Evolutionary conservation across 306 rosid species (phyloP), one percentile per base, ranked within the genome.

Genomic region (Lathyrus oleraceus): DNA sequence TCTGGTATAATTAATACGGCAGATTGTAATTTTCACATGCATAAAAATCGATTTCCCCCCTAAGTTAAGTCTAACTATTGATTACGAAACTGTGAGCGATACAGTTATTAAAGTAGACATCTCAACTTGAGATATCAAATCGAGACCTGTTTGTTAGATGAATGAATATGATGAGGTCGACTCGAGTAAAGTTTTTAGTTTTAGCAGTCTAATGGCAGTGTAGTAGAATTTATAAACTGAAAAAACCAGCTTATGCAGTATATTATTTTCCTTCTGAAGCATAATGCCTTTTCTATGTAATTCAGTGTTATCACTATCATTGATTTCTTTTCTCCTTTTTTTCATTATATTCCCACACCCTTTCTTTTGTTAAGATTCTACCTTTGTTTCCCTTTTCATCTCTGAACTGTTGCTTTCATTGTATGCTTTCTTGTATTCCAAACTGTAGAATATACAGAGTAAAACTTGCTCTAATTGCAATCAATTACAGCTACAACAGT

Each of bases 211-310:
- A 15, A 47, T 61, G 15, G 15, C 25, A 59, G 30, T 40, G 13
- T 17, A 54, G 48, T 17, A 19, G 13, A 64, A 64, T 54, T 9
- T 42, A 54, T 13, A 43, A 14, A 20, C 21, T 58, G 49, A 48
- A 48, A 48, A 65, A 20, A 16, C 30, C 61, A 56, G 13, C 48
- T 17, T 53, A 42, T 40, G 45, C 45, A 42, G 0, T 17, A 3
- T 48, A 17, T 36, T 64, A 19, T 60, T 38, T 63, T 71, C 40
- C 56, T 19, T 65, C 15, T 2, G 58, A 30, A 65, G 49, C 44
- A 32, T 16, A 51, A 16, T 64, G 23, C 54, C 35, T 56, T 4
- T 45, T 64, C n/a, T 61, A 12, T 17, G 13, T 12, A 58, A 62
- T 23, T 39, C 43, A 63, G 6, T 13, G 1, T 5, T 9, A 48